Percentiles rank a stretch among this genome's conserved stretches.
phyloP scores from a whole-genome alignment of 257 asterid genomes.

The Voacanga thouarsii region DNA sequence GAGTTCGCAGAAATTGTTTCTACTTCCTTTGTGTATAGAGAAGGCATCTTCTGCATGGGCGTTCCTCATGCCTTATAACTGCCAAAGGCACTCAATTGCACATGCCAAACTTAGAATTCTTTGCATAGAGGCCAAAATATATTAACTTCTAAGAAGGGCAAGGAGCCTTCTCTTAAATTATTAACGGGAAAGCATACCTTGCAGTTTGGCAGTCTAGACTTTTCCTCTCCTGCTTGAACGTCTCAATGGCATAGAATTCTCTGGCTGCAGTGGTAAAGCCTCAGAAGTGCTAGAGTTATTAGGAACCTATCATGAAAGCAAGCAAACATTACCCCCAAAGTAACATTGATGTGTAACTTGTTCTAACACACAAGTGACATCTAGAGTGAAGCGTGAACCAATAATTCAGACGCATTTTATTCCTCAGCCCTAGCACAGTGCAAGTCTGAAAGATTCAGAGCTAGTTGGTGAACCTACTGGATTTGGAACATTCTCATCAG shows the following conservation, averaged over 20 bases:
- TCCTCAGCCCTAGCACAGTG: too few species aligned
- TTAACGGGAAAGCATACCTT: not conserved
- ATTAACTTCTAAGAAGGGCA: not conserved
- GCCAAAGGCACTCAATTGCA: not conserved
- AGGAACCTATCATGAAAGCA: conserved; percentile 6
- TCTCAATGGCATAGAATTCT: conserved; percentile 6
- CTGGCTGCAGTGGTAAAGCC: conserved; percentile 7
- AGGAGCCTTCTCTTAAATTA: not conserved
- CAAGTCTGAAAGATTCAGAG: not conserved
- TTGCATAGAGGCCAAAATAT: not conserved
- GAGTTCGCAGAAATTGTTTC: not conserved
- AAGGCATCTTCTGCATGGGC: not conserved
- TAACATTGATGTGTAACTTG: too few species aligned
- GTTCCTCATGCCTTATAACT: not conserved
- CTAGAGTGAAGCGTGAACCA: not conserved
- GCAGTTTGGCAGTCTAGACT: not conserved
- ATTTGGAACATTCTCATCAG: conserved; percentile 17
- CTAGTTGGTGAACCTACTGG: conserved; percentile 18
- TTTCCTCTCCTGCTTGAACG: conserved; percentile 15
- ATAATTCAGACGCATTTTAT: not conserved
- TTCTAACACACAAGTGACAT: not conserved
- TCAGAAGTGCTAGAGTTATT: conserved; percentile 6
- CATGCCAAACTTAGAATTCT: not conserved
- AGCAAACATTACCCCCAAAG: not conserved
- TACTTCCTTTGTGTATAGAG: not conserved